These are phyloP conservation scores for Gynandropsis gynandra DNA, from an alignment of 345 rosid genomes.

Conservation along the genomic window DNA sequence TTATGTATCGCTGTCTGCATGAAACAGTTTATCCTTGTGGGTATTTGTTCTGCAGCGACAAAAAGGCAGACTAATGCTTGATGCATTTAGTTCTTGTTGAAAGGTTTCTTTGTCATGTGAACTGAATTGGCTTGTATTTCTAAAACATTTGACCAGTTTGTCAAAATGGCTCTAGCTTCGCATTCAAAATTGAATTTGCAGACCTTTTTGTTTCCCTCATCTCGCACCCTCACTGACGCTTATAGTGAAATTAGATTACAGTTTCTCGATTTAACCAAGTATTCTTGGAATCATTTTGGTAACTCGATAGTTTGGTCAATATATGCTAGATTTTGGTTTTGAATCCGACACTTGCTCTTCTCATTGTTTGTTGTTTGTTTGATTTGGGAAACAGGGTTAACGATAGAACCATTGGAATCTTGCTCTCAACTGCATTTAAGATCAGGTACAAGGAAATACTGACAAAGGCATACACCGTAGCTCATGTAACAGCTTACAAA, in stretches of 20 bases:
- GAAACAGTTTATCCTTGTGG: background rate
- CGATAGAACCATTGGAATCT: constrained; percentile 63
- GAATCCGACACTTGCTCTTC: too few species aligned
- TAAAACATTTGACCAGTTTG: background rate
- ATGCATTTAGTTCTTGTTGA: background rate
- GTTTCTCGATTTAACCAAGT: background rate
- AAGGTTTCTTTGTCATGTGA: background rate
- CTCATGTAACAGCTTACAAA: constrained; percentile 54
- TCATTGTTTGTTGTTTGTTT: background rate
- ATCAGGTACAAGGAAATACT: constrained; percentile 68
- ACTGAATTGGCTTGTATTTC: constrained; percentile 1
- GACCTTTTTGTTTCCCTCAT: background rate
- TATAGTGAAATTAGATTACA: too few species aligned
- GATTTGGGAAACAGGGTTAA: constrained; percentile 34
- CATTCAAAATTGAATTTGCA: background rate
- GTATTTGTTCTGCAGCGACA: background rate
- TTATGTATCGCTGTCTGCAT: background rate
- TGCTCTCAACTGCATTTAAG: constrained; percentile 64
- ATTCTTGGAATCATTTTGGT: background rate
- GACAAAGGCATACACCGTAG: constrained; percentile 67
- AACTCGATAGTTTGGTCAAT: background rate
- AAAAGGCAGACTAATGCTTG: background rate
- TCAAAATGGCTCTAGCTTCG: background rate
- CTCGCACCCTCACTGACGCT: background rate
- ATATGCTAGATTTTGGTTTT: background rate